Conservation (phyloP, 495 filamentous ascomycete species). For the Talaromyces trachyspermus region DNA sequence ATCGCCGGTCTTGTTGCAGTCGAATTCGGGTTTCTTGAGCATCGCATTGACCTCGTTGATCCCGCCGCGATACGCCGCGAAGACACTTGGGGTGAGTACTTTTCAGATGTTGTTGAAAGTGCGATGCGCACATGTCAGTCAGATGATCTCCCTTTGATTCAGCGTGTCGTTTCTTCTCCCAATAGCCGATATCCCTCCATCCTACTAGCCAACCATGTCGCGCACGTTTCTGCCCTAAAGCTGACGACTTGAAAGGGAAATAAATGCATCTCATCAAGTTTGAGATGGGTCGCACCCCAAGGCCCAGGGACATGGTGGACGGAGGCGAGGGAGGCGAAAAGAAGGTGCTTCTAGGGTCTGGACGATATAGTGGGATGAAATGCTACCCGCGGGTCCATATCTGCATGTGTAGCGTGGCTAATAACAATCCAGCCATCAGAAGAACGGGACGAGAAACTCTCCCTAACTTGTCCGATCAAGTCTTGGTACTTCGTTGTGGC, state of each 20-base stretch:
- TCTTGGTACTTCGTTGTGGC: conserved; percentile 47
- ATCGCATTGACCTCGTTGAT: too few species aligned
- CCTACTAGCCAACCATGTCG: conserved; percentile 39
- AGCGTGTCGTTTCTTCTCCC: too few species aligned
- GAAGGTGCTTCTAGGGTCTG: conserved; percentile 19
- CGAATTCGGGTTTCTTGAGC: too few species aligned
- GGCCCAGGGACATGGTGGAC: conserved; percentile 62
- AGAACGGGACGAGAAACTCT: conserved; percentile 15
- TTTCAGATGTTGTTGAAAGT: too few species aligned
- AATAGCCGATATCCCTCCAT: too few species aligned
- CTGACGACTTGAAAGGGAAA: conserved; percentile 60
- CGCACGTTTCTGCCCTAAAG: conserved; percentile 44
- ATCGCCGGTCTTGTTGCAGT: too few species aligned
- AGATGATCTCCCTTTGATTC: too few species aligned
- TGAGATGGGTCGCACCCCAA: conserved; percentile 43
- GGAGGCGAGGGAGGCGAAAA: conserved; percentile 30
- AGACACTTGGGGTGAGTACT: too few species aligned
- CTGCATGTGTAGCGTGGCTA: conserved; percentile 10
- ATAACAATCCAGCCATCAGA: background rate
- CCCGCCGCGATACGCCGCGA: too few species aligned
- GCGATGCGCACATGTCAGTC: too few species aligned
- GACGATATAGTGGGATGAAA: conserved; percentile 37
- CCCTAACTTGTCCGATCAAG: conserved; percentile 32
- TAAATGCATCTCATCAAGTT: conserved; percentile 45
- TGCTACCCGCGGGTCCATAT: conserved; percentile 33